phyloP scores from a whole-genome alignment of 345 rosid genomes.

The Ceriops zippeliana region DNA sequence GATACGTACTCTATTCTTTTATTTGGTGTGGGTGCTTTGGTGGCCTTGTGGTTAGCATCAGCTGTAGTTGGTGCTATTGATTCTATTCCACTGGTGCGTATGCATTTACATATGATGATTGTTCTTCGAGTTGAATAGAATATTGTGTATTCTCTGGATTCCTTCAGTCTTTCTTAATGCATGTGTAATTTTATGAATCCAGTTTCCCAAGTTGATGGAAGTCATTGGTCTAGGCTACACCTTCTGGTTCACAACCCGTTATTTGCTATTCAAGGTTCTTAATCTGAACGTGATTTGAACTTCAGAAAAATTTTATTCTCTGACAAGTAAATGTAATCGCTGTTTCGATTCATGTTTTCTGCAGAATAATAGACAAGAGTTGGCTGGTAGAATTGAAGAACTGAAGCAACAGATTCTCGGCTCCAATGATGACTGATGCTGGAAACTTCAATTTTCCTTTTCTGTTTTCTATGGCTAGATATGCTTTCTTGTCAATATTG shows the following conservation, averaged over 20 bases:
- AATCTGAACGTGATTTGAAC: background rate
- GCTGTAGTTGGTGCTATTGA: constrained; percentile 72
- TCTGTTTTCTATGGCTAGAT: background rate
- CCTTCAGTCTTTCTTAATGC: background rate
- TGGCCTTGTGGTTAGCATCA: constrained; percentile 53
- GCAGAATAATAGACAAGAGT: constrained; percentile 72
- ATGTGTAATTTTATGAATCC: constrained; percentile 11
- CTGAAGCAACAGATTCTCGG: constrained; percentile 73
- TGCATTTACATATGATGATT: background rate
- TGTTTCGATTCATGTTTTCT: background rate
- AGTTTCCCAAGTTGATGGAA: constrained; percentile 89
- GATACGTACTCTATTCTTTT: constrained; percentile 52
- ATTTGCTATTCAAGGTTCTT: constrained; percentile 74
- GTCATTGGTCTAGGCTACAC: constrained; percentile 86
- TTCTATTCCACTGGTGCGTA: constrained; percentile 77
- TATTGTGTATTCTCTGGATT: background rate
- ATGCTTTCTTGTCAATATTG: background rate
- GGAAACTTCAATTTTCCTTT: background rate
- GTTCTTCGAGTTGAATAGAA: background rate
- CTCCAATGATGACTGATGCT: constrained; percentile 39
- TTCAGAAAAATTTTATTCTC: background rate
- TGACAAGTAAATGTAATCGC: background rate
- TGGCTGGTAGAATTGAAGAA: constrained; percentile 56
- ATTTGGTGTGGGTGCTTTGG: constrained; percentile 59
- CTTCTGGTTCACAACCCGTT: constrained; percentile 73